Conservation (phyloP, 805 yeast species). For the Wickerhamomyces silvicola region DNA sequence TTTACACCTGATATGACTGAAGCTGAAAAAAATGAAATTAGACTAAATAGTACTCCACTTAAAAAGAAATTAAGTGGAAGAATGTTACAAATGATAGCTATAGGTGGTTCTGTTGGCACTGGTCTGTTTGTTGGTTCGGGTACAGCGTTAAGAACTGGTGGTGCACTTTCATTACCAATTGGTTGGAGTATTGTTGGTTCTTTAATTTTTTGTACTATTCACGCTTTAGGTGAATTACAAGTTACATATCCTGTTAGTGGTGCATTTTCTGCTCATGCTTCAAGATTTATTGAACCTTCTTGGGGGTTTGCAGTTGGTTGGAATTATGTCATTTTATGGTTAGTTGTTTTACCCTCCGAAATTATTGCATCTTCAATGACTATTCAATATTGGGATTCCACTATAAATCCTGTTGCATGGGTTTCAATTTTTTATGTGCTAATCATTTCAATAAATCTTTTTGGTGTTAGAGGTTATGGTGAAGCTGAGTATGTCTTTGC, state of each 20-base stretch:
- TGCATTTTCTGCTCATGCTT: constrained; percentile 55
- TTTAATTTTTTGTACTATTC: constrained; percentile 52
- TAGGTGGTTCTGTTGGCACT: constrained; percentile 64
- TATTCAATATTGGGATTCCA: constrained; percentile 43
- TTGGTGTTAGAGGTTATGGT: constrained; percentile 52
- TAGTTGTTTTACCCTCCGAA: constrained; percentile 45
- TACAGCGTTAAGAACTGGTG: constrained; percentile 49
- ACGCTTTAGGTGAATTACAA: constrained; percentile 56
- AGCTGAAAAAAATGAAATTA: constrained; percentile 35
- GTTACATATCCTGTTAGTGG: constrained; percentile 59
- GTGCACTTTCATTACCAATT: constrained; percentile 58
- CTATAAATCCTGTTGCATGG: constrained; percentile 40
- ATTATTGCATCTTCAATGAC: constrained; percentile 50
- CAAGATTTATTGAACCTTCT: constrained; percentile 53
- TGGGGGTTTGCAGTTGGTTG: constrained; percentile 60
- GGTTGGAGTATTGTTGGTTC: constrained; percentile 49
- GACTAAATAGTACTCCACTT: constrained; percentile 51
- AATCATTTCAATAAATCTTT: constrained; percentile 42
- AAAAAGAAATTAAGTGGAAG: constrained; percentile 46
- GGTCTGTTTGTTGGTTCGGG: constrained; percentile 68
- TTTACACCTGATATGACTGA: constrained; percentile 32
- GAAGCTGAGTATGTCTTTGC: constrained; percentile 48
- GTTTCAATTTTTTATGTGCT: constrained; percentile 44
- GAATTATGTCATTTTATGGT: constrained; percentile 49
- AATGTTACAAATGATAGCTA: constrained; percentile 62